Base-by-base conservation (phyloP, 2,329 filamentous ascomycete genomes). In the Botrytis fragariae region DNA sequence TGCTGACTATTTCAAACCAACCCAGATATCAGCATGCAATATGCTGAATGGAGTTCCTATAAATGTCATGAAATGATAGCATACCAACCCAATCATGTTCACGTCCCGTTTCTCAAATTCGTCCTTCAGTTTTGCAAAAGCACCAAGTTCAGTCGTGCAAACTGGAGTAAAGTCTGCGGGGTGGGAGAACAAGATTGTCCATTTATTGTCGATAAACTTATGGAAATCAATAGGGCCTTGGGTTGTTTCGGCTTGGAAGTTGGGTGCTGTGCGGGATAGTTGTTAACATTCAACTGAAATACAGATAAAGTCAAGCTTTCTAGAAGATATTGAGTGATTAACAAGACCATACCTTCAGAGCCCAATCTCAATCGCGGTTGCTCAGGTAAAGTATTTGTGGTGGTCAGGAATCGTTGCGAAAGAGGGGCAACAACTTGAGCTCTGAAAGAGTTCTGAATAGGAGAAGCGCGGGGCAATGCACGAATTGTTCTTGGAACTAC, bases 141-240 rank as follows among this genome's bases (percentile, higher is more conserved):
- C 94, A 75, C 94, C 94, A 75, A 97, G 90, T 86, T 97, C 94
- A 64, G 94, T 97, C 75, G 94, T 97, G 87, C 94, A 97, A 71
- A 97, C 94, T 73, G 94, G 94, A 0, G 94, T 97, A 87, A 92
- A 97, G 84, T 97, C 94, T 83, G 90, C 91, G 2, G 92, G 92
- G 84, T 94, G 92, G 25, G 91, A 93, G 87, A 95, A 94, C 78
- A 95, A 86, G 77, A 95, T 88, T 72, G 90, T 89, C 92, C 92
- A 94, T 81, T 87, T 90, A 84, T 91, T 86, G 80, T 89, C 90
- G 76, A 94, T 87, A 85, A 91, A 94, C 82, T 93, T 86, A 84
- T 94, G 91, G 85, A 94, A 93, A 84, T 93, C 89, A 79, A 95
- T 92, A 77, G 89, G 87, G 79, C 92, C 91, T 78, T 88, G 85